A percentile compares a stretch with the other conserved stretches of the same genome.
These are phyloP conservation scores for Collybia mongolica DNA, from an alignment of 768 basidiomycete genomes.

Conservation along the genomic window DNA sequence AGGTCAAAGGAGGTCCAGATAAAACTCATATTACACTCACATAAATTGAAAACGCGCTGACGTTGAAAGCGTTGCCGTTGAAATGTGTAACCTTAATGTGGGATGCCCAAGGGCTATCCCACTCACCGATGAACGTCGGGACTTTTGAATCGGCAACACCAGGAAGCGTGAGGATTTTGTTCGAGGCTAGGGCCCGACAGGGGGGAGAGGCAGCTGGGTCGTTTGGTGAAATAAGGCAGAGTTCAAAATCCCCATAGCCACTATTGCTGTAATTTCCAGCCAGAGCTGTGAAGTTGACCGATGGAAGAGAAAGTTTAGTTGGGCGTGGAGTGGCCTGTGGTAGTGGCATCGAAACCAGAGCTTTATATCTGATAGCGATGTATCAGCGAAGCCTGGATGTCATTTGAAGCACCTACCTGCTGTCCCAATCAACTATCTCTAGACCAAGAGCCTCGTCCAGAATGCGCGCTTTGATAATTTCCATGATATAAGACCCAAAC, in stretches of 20 bases:
- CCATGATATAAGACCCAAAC: slow-evolving; percentile 14
- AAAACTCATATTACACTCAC: slow-evolving; percentile 6
- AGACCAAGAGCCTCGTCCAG: slow-evolving; percentile 22
- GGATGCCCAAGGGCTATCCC: slow-evolving; percentile 13
- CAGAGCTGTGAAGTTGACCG: slow-evolving; percentile 8
- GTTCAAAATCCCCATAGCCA: slow-evolving; percentile 17
- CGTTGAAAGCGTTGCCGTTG: slow-evolving; percentile 20
- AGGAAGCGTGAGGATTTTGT: slow-evolving; percentile 18
- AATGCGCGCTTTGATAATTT: slow-evolving; percentile 21
- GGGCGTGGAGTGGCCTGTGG: slow-evolving; percentile 13
- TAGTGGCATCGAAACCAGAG: not conserved
- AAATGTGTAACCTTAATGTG: slow-evolving; percentile 24
- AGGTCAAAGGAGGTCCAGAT: not conserved
- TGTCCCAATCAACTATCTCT: slow-evolving; percentile 21
- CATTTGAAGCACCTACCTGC: slow-evolving; percentile 8
- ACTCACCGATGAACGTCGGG: slow-evolving; percentile 21
- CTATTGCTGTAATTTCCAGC: slow-evolving; percentile 14
- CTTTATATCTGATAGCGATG: not conserved
- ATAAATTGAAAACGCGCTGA: slow-evolving; percentile 12
- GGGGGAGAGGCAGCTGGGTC: slow-evolving; percentile 7
- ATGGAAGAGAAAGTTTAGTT: slow-evolving; percentile 10
- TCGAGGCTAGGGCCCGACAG: slow-evolving; percentile 15
- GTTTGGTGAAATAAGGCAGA: slow-evolving; percentile 15
- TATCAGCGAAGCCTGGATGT: no score
- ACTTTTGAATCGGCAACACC: slow-evolving; percentile 15